Evolutionary conservation across 1,284 basidiomycete genomes (phyloP).

Genomic region (Hymenochaete sp.): DNA sequence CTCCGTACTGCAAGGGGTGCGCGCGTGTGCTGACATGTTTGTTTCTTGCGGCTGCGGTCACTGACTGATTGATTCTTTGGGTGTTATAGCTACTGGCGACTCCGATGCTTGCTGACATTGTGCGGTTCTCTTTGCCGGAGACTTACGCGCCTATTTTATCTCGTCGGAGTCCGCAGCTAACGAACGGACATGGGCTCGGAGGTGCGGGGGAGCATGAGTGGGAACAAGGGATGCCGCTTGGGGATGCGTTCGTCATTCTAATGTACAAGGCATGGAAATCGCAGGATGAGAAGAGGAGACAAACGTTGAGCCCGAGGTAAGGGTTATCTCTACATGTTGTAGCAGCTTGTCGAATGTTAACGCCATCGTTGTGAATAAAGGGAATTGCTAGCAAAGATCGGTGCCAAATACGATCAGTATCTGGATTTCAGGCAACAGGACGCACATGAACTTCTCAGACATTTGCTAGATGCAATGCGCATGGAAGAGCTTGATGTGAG

Average conservation of each 20-base stretch:
- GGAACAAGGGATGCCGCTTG: constrained; percentile 46
- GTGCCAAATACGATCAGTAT: constrained; percentile 88
- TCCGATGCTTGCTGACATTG: constrained; percentile 48
- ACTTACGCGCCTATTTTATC: constrained; percentile 32
- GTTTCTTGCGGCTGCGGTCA: not conserved
- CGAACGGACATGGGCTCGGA: constrained; percentile 50
- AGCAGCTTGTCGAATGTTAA: not conserved
- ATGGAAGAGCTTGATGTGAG: constrained; percentile 91
- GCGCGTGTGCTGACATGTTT: constrained; percentile 19
- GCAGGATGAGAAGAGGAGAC: constrained; percentile 40
- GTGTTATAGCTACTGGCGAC: constrained; percentile 53
- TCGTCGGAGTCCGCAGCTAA: constrained; percentile 53
- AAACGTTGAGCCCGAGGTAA: constrained; percentile 57
- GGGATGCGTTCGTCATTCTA: constrained; percentile 22
- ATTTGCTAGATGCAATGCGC: constrained; percentile 85
- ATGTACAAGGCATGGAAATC: constrained; percentile 53
- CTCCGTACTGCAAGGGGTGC: constrained; percentile 66
- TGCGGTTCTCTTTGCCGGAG: constrained; percentile 43
- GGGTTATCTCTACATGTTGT: constrained; percentile 21
- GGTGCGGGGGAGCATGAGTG: constrained; percentile 42
- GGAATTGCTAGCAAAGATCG: constrained; percentile 58
- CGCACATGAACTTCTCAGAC: constrained; percentile 86
- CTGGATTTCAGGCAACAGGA: constrained; percentile 89
- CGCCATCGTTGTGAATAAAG: constrained; percentile 24
- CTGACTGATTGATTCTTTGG: not conserved